Percentiles rank a stretch among this genome's conserved stretches.
These are phyloP conservation scores for Nemania abortiva DNA, from an alignment of 2,329 filamentous ascomycete genomes.

Conservation along the genomic window DNA sequence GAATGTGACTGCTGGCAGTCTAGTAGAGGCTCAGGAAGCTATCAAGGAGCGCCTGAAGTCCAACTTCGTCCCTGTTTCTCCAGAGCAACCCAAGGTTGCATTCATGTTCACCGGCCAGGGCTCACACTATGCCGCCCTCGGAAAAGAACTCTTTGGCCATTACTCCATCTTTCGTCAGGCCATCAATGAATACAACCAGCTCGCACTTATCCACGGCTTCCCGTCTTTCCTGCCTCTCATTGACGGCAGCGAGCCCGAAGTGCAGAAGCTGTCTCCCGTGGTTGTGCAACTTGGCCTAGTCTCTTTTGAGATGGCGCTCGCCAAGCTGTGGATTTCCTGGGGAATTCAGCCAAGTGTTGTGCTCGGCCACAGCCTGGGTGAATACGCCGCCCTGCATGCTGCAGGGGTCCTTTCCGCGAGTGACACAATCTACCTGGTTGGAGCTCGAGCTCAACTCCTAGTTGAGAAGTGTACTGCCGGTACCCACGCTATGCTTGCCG, in stretches of 20 bases:
- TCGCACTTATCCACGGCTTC: constrained; percentile 64
- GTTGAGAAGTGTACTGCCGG: constrained; percentile 73
- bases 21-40: constrained; percentile 58
- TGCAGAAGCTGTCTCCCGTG: constrained; percentile 62
- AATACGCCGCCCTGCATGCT: constrained; percentile 78
- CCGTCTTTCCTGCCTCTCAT: constrained; percentile 68
- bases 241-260: constrained; percentile 58
- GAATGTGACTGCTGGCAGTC: constrained; percentile 58
- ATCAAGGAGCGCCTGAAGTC: constrained; percentile 58
- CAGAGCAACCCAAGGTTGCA: constrained; percentile 61
- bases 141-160: constrained; percentile 63
- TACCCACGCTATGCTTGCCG: constrained; percentile 71
- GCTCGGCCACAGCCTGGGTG: constrained; percentile 74
- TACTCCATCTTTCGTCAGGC: constrained; percentile 62
- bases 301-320: constrained; percentile 69
- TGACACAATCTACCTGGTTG: constrained; percentile 79
- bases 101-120: constrained; percentile 71
- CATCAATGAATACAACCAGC: constrained; percentile 68
- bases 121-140: constrained; percentile 64
- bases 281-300: constrained; percentile 66
- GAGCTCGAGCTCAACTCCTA: constrained; percentile 73
- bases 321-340: constrained; percentile 67
- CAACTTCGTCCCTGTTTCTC: constrained; percentile 58
- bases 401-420: constrained; percentile 77
- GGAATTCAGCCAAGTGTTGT: constrained; percentile 67